phyloP scores from a whole-genome alignment of 148 eudicot species.

The Spergularia bocconei region DNA sequence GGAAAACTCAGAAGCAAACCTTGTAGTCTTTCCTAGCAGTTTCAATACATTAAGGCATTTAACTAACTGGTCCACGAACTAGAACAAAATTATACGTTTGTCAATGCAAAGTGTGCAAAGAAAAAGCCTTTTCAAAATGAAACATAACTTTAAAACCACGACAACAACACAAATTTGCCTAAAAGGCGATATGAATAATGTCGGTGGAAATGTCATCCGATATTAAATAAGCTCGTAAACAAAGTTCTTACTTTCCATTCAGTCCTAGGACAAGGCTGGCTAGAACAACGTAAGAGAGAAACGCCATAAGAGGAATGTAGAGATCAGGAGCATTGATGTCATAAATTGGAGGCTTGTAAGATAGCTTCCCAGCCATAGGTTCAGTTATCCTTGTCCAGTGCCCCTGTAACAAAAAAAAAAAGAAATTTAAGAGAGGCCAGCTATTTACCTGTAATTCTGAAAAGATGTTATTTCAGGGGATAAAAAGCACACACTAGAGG shows the following conservation, averaged over 20 bases:
- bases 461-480: not conserved
- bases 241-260: conserved; percentile 74
- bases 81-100: not conserved
- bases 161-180: not conserved
- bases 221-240: not conserved
- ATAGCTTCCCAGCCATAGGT: conserved; percentile 93
- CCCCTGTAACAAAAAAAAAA: conserved; percentile 38
- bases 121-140: not conserved
- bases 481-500: not conserved
- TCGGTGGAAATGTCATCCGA: not conserved
- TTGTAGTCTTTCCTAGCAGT: too few species aligned
- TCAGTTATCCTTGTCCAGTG: conserved; percentile 98
- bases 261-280: conserved; percentile 79
- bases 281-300: conserved; percentile 86
- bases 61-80: not conserved
- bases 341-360: conserved; percentile 89
- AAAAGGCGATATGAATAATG: not conserved
- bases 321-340: conserved; percentile 95
- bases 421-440: not conserved
- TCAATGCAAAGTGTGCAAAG: not conserved
- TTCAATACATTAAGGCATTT: too few species aligned
- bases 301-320: conserved; percentile 93
- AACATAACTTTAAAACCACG: not conserved
- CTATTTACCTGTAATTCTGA: not conserved
- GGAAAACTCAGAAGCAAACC: too few species aligned